Evolutionary conservation across 306 rosid genomes (phyloP), one percentile per base, ranked within the genome.

Genomic region (Fagus crenata): DNA sequence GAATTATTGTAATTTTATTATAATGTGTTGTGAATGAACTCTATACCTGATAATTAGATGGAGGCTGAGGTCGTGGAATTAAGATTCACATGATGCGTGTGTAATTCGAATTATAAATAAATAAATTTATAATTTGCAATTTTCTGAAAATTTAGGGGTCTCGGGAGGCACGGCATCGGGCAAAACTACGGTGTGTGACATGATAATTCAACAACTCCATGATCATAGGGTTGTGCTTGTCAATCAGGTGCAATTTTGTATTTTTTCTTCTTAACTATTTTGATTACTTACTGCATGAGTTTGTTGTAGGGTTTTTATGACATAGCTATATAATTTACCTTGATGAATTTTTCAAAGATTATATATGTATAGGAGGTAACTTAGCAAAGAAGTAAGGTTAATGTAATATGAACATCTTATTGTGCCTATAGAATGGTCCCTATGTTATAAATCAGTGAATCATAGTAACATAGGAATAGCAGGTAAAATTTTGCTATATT

Each of bases 101-200:
- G 51, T 46, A 1, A 46, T 46, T 7, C 51, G 0, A 22, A 22
- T 22, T 22, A 22, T 22, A 22, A 22, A 22, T 22, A 28, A 3
- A 60, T 28, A 41, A 18, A 61, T 12, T 68, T 13, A 22, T 22
- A 22, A 22, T 43, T 42, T 75, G 18, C 59, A 67, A 74, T 67
- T 74, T 42, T 70, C 37, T 73, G 35, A 37, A 46, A 72, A 32
- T 56, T 71, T 55, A 86, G 90, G 89, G 28, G 89, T 86, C 54
- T 78, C 87, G 42, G 89, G 90, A 73, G 90, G 90, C 49, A 86
- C 90, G 5, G 90, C 87, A 69, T 86, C 87, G 12, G 90, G 90
- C 68, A 86, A 86, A 77, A 84, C 87, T 18, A 84, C 87, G 0
- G 90, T 86, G 17, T 86, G 90, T 76, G 87, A 84, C 17, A 39